Evolutionary conservation across 371 early-diverging fungal species (phyloP), one percentile per base, ranked within the genome.

Genomic region (Actinomucor elegans): DNA sequence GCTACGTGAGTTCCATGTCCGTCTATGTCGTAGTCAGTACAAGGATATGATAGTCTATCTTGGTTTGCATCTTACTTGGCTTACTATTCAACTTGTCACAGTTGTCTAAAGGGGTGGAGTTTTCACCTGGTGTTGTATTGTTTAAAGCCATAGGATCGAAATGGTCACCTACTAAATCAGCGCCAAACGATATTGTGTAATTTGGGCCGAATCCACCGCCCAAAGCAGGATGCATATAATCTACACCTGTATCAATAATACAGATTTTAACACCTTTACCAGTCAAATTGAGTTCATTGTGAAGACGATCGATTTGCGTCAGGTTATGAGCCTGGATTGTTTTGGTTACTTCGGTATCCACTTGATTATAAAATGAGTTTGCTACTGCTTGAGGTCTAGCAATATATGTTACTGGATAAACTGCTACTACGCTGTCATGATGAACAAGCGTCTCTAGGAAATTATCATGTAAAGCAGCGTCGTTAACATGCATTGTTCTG

Each of bases 211-310:
- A 85, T 43, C 88, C 75, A 14, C 83, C 84, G 37, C 85, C 86
- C 34, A 88, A 69, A 11, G 88, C 86, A 12, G 85, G 85, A 56
- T 88, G 88, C 14, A 61, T 69, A 57, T 81, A 88, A 63, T 85
- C 83, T 21, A 86, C 70, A 15, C 66, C 57, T 40, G 83, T 68
- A 45, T 87, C 88, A 20, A 88, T 76, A 23, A 88, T 61, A 40
- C 84, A 84, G 36, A 89, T 80, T 52, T 79, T 84, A 65, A 86
- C 61, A 6, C 81, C 86, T 41, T 67, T 73, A 17, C 88, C 89
- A 11, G 77, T 79, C 37, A 79, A 46, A 0, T 77, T 77, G 10
- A 71, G 55, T 36, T 77, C 67, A 4, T 68, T 28, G 35, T 81
- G 83, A 17, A 79, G 73, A 1, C 59, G 51, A 48, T 71, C 67